Evolutionary conservation across 2,329 filamentous ascomycete species (phyloP), one percentile per base, ranked within the genome.

Genomic region (Paramyrothecium roridum): DNA sequence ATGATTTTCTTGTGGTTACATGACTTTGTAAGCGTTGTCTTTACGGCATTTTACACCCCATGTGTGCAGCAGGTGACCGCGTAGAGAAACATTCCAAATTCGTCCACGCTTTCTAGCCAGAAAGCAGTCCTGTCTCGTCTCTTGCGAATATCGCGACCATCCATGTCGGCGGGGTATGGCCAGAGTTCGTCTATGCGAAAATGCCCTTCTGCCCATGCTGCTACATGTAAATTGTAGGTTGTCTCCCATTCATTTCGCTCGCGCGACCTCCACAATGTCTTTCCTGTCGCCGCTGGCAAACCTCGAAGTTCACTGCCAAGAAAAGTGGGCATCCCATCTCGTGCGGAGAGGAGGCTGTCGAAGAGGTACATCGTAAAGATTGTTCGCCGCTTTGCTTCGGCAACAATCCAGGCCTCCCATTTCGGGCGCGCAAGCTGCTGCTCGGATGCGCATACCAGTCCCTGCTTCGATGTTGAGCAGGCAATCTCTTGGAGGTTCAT

Each of bases 371-470:
- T 79, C 0, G 72, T 70, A 55, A 74, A 82, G 0, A 85, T 56
- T 0, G 78, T 76, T 3, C 82, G 73, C 2, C 81, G 71, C 57
- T 82, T 84, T 0, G 81, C 72, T 47, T 81, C 79, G 0, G 76
- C 76, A 1, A 80, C 63, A 4, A 83, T 75, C 82, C 82, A 85
- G 1, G 71, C 67, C 55, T 82, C 79, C 81, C 81, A 83, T 8
- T 54, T 65, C 0, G 81, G 81, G 2, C 74, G 71, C 0, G 62
- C 56, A 1, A 65, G 65, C 2, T 67, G 55, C 16, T 67, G 62
- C 54, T 83, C 80, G 1, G 74, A 73, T 0, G 57, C 40, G 48
- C 76, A 81, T 10, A 75, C 63, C 2, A 83, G 71, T 0, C 80
- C 80, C 34, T 65, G 63, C 3, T 65, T 66, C 8, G 70, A 67